A percentile compares a stretch with the other conserved stretches of the same genome.
These are phyloP conservation scores for Corchorus capsularis DNA, from an alignment of 345 rosid species.

Conservation along the genomic window DNA sequence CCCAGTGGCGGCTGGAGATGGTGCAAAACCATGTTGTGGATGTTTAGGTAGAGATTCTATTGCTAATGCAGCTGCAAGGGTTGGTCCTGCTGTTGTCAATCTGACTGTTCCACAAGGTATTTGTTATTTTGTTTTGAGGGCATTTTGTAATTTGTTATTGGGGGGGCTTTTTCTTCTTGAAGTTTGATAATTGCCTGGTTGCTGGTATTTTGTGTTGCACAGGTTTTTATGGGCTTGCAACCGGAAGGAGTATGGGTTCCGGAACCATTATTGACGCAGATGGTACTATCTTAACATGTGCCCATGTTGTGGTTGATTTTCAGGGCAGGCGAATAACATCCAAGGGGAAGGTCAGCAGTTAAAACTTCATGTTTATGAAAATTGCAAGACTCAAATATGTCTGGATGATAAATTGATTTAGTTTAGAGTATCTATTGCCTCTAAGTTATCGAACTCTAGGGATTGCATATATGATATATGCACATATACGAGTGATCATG, in stretches of 20 bases:
- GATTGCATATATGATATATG: no score
- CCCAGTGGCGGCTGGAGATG: conserved; percentile 40
- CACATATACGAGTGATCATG: neutral
- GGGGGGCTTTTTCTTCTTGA: neutral
- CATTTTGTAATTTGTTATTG: neutral
- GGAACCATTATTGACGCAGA: conserved; percentile 84
- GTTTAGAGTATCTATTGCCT: neutral
- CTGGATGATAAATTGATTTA: neutral
- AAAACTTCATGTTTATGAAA: neutral
- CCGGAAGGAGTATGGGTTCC: conserved; percentile 68
- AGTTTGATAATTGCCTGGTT: neutral
- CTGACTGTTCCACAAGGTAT: conserved; percentile 74
- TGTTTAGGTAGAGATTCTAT: conserved; percentile 75
- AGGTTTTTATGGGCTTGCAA: conserved; percentile 57
- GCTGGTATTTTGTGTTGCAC: conserved; percentile 15
- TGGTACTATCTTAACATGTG: conserved; percentile 91
- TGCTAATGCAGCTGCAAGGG: conserved; percentile 85
- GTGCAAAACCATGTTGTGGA: conserved; percentile 41
- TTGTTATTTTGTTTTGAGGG: conserved; percentile 9
- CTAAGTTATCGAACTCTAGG: conserved; percentile 4
- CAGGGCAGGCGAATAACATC: conserved; percentile 49
- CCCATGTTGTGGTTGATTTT: conserved; percentile 77
- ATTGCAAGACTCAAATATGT: neutral
- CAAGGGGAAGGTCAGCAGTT: conserved; percentile 62
- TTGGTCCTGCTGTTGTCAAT: conserved; percentile 88